Percentiles rank a stretch among this genome's conserved stretches.
phyloP scores from a whole-genome alignment of 768 basidiomycete genomes.

The Suillus spraguei region DNA sequence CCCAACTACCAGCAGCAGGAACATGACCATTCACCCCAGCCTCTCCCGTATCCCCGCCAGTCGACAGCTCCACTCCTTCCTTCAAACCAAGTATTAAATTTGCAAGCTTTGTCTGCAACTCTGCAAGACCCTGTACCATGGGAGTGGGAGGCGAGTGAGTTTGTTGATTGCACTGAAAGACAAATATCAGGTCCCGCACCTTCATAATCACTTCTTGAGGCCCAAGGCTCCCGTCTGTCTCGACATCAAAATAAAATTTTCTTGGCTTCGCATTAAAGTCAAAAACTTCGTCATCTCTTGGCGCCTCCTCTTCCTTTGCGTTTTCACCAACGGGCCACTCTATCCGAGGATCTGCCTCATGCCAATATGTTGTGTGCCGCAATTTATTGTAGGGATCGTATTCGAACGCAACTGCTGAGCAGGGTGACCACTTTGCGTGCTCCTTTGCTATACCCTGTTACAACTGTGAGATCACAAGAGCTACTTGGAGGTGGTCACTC shows the following conservation, averaged over 20 bases:
- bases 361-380: constrained; percentile 96
- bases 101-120: constrained; percentile 80
- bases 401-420: constrained; percentile 93
- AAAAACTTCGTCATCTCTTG: constrained; percentile 80
- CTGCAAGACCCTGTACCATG: constrained; percentile 64
- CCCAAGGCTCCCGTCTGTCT: constrained; percentile 88
- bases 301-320: constrained; percentile 79
- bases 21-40: constrained; percentile 16
- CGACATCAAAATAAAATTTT: constrained; percentile 93
- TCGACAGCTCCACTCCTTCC: constrained; percentile 55
- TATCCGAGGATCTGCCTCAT: constrained; percentile 71
- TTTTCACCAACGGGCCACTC: constrained; percentile 96
- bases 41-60: constrained; percentile 34
- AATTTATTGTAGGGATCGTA: constrained; percentile 98
- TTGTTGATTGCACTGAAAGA: background rate
- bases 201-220: constrained; percentile 91
- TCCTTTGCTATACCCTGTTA: constrained; percentile 97
- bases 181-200: constrained; percentile 40
- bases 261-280: constrained; percentile 87
- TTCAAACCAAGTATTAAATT: constrained; percentile 79
- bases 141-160: background rate
- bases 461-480: constrained; percentile 5
- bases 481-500: constrained; percentile 16
- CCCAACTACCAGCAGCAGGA: constrained; percentile 26
- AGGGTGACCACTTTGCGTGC: constrained; percentile 99